Percentiles rank a stretch among this genome's conserved stretches.
phyloP scores from a whole-genome alignment of 176 grass and related monocot species.

The Melocanna baccifera region DNA sequence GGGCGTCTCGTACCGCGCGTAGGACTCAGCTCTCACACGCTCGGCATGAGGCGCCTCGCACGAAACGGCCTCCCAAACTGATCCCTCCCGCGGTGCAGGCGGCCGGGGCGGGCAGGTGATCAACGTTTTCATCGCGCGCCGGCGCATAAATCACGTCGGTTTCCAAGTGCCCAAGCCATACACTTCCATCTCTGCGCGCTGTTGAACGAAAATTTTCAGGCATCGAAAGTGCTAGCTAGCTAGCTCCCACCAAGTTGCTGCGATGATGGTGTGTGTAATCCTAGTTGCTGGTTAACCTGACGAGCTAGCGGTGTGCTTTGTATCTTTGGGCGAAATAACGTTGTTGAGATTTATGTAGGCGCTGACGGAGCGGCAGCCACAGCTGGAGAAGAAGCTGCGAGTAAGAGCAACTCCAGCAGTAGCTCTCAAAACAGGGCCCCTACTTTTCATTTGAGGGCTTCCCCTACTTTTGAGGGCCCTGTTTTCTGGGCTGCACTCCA shows the following conservation, averaged over 20 bases:
- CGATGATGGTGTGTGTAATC: slow-evolving; percentile 24
- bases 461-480: too few species aligned
- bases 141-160: slow-evolving; percentile 19
- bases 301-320: neutral
- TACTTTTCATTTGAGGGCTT: too few species aligned
- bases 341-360: slow-evolving; percentile 37
- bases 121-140: slow-evolving; percentile 29
- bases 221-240: neutral
- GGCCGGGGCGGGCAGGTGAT: slow-evolving; percentile 27
- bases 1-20: neutral
- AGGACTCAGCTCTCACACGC: slow-evolving; percentile 17
- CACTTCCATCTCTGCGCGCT: neutral
- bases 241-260: neutral
- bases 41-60: slow-evolving; percentile 64
- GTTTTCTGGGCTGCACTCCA: too few species aligned
- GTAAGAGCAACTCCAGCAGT: too few species aligned
- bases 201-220: neutral
- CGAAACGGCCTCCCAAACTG: slow-evolving; percentile 57
- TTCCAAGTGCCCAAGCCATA: neutral
- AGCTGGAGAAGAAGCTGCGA: slow-evolving; percentile 76
- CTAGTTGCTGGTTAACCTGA: neutral
- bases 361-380: slow-evolving; percentile 53
- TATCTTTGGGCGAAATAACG: neutral
- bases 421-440: too few species aligned
- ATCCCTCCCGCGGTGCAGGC: slow-evolving; percentile 23